Conservation (phyloP, 352 stramenopile species). For the Aphanomyces astaci region DNA sequence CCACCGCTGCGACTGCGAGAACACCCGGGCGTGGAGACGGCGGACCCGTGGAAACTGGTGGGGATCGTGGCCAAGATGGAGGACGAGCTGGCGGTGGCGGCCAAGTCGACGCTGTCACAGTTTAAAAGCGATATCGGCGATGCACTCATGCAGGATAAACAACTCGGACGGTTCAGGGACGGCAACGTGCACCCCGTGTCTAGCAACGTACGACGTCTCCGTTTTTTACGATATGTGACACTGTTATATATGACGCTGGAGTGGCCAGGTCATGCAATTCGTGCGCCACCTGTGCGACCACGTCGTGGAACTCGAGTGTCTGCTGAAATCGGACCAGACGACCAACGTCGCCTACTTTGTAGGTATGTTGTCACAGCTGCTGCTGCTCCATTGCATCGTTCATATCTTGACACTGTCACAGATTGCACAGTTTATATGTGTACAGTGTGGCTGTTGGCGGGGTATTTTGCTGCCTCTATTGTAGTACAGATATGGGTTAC, state of each 20-base stretch:
- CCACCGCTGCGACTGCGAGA: constrained; percentile 60
- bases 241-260: background rate
- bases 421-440: no score
- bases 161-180: constrained; percentile 53
- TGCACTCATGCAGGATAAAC: constrained; percentile 33
- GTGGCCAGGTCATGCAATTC: constrained; percentile 35
- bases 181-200: constrained; percentile 72
- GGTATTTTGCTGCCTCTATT: no score
- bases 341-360: constrained; percentile 17
- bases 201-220: constrained; percentile 60
- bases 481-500: constrained; percentile 32
- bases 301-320: constrained; percentile 42
- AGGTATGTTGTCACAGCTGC: background rate
- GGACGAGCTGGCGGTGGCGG: constrained; percentile 32
- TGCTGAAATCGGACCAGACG: constrained; percentile 42
- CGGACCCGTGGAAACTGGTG: constrained; percentile 59
- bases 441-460: no score
- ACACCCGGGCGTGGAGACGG: constrained; percentile 43
- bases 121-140: constrained; percentile 60
- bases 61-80: constrained; percentile 40
- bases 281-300: constrained; percentile 65
- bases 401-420: no score
- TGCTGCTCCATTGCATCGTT: constrained; percentile 37
- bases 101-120: constrained; percentile 54
- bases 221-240: background rate